Conservation (phyloP, 2,329 filamentous ascomycete genomes). For the Fusarium camptoceras region DNA sequence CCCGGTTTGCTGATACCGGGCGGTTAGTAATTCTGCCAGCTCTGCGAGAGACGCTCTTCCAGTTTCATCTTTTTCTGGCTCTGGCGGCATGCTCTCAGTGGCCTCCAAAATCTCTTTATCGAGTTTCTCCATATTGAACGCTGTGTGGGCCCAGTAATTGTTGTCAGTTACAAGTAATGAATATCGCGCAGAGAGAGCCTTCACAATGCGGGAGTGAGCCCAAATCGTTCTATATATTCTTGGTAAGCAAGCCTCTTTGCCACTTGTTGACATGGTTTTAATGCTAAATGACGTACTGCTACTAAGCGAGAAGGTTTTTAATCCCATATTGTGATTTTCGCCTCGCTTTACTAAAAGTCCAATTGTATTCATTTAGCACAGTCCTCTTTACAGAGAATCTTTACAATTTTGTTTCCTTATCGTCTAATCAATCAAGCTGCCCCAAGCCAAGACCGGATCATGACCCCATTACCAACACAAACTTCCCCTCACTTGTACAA, state of each 20-base stretch:
- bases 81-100: background rate
- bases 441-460: background rate
- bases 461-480: background rate
- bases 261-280: background rate
- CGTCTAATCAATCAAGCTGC: background rate
- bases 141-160: background rate
- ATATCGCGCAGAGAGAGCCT: background rate
- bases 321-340: no score
- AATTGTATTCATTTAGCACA: no score
- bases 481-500: background rate
- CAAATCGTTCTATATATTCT: fast-evolving
- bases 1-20: background rate
- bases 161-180: background rate
- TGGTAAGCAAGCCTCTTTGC: background rate
- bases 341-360: no score
- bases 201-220: background rate
- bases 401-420: background rate
- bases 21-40: background rate
- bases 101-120: background rate
- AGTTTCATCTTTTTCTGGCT: background rate
- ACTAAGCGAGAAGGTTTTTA: background rate
- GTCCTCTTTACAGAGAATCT: no score
- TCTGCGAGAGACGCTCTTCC: background rate
- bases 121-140: background rate
- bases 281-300: background rate